Percentiles rank a stretch among this genome's conserved stretches.
Evolutionary conservation across 164 flowering plant species (phyloP).

Genomic region (Vitis cinerea): DNA sequence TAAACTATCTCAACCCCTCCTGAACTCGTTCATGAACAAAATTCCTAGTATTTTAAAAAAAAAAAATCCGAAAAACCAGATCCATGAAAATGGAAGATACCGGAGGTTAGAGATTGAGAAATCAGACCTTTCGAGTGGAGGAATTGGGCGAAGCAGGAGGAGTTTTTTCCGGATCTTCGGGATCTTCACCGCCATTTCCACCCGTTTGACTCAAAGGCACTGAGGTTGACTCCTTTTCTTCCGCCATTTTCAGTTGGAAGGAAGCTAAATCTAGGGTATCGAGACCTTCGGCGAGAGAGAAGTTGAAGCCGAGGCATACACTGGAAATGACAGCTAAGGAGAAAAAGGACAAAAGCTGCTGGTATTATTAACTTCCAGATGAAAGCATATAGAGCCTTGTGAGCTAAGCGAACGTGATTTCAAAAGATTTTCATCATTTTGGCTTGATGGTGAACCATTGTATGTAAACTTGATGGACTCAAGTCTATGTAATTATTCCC

Average conservation of each 20-base stretch:
- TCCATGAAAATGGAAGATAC: neutral
- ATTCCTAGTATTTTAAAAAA: neutral
- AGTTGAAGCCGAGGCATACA: too few relatives aligned
- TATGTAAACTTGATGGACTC: too few relatives aligned
- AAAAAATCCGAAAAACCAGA: neutral
- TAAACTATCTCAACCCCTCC: too few relatives aligned
- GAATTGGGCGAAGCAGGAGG: constrained; percentile 61
- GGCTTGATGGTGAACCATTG: too few relatives aligned
- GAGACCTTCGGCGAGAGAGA: neutral
- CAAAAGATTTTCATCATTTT: too few relatives aligned
- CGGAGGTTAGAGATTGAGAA: neutral
- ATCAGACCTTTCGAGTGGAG: constrained; percentile 68
- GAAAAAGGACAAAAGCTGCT: neutral
- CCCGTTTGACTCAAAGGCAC: constrained; percentile 53
- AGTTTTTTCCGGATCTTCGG: constrained; percentile 73
- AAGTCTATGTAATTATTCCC: too few relatives aligned
- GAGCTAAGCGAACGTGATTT: too few relatives aligned
- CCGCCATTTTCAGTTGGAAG: constrained; percentile 50
- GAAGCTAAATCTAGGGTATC: too few relatives aligned
- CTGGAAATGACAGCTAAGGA: neutral
- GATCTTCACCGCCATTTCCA: constrained; percentile 40
- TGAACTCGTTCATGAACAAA: too few relatives aligned
- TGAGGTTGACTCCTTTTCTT: constrained; percentile 71
- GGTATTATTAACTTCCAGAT: too few relatives aligned
- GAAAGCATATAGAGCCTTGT: too few relatives aligned